phyloP scores from a whole-genome alignment of 2,329 filamentous ascomycete genomes.

The Fusarium sp. region DNA sequence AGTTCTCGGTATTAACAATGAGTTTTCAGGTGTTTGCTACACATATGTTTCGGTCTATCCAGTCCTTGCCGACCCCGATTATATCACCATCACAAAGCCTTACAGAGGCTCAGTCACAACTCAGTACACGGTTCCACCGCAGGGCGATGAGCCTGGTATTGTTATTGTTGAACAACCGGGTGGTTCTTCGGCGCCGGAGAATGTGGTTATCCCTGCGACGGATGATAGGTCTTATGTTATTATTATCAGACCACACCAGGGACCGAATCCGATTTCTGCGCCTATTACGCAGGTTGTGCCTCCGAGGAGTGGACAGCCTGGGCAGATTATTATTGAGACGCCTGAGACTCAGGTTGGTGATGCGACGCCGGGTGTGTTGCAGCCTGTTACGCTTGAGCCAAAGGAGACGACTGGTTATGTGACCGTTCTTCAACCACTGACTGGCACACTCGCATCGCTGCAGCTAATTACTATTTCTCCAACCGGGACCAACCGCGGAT shows the following conservation, averaged over 20 bases:
- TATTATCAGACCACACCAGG: constrained; percentile 38
- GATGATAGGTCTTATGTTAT: constrained; percentile 34
- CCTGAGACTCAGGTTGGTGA: constrained; percentile 24
- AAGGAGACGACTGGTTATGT: constrained; percentile 22
- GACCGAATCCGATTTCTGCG: constrained; percentile 23
- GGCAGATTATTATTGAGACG: constrained; percentile 40
- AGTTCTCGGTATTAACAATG: constrained; percentile 39
- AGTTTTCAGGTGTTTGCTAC: constrained; percentile 42
- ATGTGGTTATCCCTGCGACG: constrained; percentile 36
- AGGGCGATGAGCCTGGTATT: constrained; percentile 34
- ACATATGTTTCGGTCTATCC: constrained; percentile 46
- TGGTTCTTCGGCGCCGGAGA: constrained; percentile 24
- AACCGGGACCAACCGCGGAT: constrained; percentile 32
- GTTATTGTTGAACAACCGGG: constrained; percentile 38
- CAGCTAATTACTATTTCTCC: constrained; percentile 30
- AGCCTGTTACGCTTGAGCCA: constrained; percentile 29
- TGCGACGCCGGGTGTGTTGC: background rate
- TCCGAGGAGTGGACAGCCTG: constrained; percentile 18
- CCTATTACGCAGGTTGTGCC: constrained; percentile 35
- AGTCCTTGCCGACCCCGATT: constrained; percentile 37
- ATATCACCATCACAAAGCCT: constrained; percentile 40
- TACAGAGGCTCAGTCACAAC: constrained; percentile 38
- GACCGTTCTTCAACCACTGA: constrained; percentile 33
- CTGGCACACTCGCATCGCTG: constrained; percentile 3
- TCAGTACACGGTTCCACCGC: constrained; percentile 37